Conservation (phyloP, 805 yeast genomes). For the Saccharomyces jurei region DNA sequence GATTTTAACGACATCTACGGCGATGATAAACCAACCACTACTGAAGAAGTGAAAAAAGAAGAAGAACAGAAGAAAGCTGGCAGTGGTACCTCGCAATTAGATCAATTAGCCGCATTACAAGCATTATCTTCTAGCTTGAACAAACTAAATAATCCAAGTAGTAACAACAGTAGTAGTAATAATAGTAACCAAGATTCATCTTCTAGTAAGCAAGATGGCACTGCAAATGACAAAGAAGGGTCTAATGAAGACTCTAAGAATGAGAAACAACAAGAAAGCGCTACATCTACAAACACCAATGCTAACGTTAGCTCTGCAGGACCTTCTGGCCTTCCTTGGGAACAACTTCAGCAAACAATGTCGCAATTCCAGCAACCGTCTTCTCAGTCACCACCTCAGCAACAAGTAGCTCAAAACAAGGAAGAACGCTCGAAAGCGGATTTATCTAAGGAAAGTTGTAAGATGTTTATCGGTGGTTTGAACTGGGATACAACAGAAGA, state of each 20-base stretch:
- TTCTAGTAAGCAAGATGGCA: slow-evolving; percentile 7
- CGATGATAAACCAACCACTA: slow-evolving; percentile 20
- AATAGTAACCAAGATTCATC: slow-evolving; percentile 5
- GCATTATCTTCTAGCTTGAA: slow-evolving; percentile 29
- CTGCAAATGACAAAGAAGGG: slow-evolving; percentile 8
- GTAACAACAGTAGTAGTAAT: slow-evolving; percentile 8
- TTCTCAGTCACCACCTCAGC: slow-evolving; percentile 5
- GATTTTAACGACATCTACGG: slow-evolving; percentile 89
- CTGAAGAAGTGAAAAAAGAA: slow-evolving; percentile 1
- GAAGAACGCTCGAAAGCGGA: slow-evolving; percentile 37
- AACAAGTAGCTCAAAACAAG: slow-evolving; percentile 3
- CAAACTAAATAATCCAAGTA: slow-evolving; percentile 18
- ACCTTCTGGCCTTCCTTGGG: slow-evolving; percentile 23
- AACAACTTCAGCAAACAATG: slow-evolving; percentile 30
- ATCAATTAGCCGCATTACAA: slow-evolving; percentile 31
- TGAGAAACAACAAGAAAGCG: slow-evolving; percentile 1
- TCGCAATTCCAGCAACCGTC: slow-evolving; percentile 27
- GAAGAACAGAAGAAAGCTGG: slow-evolving; percentile 1
- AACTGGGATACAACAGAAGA: slow-evolving; percentile 98
- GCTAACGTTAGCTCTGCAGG: slow-evolving; percentile 6
- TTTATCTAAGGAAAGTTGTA: slow-evolving; percentile 67
- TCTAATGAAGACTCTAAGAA: slow-evolving; percentile 2
- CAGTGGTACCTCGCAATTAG: slow-evolving; percentile 11
- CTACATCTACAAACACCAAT: slow-evolving; percentile 1
- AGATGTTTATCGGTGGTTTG: slow-evolving; percentile 93